Evolutionary conservation across 768 basidiomycete genomes (phyloP).

Genomic region (Trametes gibbosa): DNA sequence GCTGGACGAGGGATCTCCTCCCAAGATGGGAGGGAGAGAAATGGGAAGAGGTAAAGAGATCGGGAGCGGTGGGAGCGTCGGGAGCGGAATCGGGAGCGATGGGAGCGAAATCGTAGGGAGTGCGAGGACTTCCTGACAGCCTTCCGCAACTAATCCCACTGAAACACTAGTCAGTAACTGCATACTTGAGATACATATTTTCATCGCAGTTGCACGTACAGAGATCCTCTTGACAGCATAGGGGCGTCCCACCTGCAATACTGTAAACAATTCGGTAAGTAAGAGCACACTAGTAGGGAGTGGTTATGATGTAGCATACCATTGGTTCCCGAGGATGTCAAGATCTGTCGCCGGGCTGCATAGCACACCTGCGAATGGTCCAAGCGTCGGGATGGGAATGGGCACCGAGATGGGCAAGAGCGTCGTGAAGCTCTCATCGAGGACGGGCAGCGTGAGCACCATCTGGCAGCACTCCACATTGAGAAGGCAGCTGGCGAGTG

Average conservation of each 20-base stretch:
- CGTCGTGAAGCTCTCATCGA: constrained; percentile 2
- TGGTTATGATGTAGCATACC: not conserved
- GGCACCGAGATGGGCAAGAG: constrained; percentile 5
- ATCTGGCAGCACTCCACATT: constrained; percentile 8
- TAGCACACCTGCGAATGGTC: constrained; percentile 3
- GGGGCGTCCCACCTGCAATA: constrained; percentile 2
- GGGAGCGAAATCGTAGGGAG: not conserved
- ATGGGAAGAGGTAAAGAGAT: not conserved
- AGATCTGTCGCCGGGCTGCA: constrained; percentile 3
- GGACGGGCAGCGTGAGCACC: not conserved
- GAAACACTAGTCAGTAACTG: too few species aligned
- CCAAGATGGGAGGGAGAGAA: not conserved
- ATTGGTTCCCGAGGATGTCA: constrained; percentile 3
- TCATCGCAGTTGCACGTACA: not conserved
- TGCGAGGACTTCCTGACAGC: constrained; percentile 7
- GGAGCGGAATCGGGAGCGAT: constrained; percentile 6
- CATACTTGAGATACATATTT: not conserved
- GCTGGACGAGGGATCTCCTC: not conserved
- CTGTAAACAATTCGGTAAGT: not conserved
- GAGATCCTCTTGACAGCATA: constrained; percentile 13
- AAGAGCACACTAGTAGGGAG: not conserved
- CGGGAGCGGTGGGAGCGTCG: not conserved
- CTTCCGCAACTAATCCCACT: constrained; percentile 8
- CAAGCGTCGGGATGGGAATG: constrained; percentile 12
- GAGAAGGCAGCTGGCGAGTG: not conserved